Percentiles rank a stretch among this genome's conserved stretches.
Evolutionary conservation across 2,329 filamentous ascomycete species (phyloP).

Genomic region (Xylariaceae sp.): DNA sequence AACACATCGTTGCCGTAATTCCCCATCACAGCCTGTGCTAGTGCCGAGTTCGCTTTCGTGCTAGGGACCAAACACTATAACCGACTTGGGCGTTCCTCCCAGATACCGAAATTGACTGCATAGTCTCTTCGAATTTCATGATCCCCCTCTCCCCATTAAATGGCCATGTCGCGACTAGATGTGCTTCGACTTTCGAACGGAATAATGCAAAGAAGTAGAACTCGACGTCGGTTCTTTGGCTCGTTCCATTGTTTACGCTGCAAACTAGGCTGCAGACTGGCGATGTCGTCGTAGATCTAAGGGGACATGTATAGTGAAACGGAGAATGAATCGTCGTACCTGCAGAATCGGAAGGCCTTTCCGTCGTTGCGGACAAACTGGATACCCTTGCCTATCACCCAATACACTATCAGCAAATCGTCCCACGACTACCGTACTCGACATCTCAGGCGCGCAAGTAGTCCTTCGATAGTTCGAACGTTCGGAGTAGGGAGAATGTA

Average conservation of each 20-base stretch:
- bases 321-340: slow-evolving; percentile 10
- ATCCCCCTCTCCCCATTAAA: not conserved
- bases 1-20: not conserved
- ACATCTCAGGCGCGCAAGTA: not conserved
- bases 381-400: slow-evolving; percentile 16
- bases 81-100: not conserved
- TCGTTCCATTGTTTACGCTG: not conserved
- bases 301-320: not conserved
- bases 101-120: not conserved
- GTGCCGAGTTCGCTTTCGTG: not conserved
- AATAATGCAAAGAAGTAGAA: not conserved
- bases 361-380: slow-evolving; percentile 21
- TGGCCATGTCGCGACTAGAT: not conserved
- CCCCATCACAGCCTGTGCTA: not conserved
- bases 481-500: too few species aligned
- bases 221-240: not conserved
- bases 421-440: not conserved
- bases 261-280: not conserved
- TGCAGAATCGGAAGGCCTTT: slow-evolving; percentile 21
- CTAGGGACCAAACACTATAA: not conserved
- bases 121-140: too few species aligned
- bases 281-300: not conserved
- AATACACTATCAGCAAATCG: slow-evolving; percentile 1
- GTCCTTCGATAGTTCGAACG: not conserved
- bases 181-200: not conserved